Conservation (phyloP, 2,329 filamentous ascomycete species). For the Cercospora brassicicola region DNA sequence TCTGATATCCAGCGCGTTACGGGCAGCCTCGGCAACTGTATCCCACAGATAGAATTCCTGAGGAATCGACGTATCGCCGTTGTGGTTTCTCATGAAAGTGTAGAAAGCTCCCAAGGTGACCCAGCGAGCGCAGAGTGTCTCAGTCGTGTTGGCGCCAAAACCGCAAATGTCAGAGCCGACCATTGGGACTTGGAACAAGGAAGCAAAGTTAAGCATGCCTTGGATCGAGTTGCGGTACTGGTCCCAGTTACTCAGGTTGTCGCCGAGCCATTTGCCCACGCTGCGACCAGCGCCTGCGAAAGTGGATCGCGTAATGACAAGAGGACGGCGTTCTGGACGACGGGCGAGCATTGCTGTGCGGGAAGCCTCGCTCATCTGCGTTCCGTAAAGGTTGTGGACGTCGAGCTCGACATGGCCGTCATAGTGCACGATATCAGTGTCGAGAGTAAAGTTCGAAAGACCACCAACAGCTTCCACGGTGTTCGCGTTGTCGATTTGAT, state of each 20-base stretch:
- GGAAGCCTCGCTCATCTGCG: constrained; percentile 69
- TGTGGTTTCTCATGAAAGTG: constrained; percentile 76
- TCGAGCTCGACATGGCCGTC: constrained; percentile 70
- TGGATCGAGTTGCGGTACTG: constrained; percentile 46
- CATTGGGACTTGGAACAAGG: constrained; percentile 51
- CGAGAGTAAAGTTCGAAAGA: constrained; percentile 53
- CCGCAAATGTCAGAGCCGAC: constrained; percentile 69
- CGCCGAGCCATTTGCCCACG: constrained; percentile 60
- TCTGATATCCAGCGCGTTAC: constrained; percentile 66
- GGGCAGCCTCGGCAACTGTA: constrained; percentile 62
- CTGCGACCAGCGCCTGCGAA: constrained; percentile 52
- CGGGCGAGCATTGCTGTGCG: constrained; percentile 66
- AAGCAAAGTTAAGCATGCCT: constrained; percentile 48
- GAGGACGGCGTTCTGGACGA: constrained; percentile 62
- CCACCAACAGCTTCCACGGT: constrained; percentile 43
- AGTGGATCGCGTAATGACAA: constrained; percentile 71
- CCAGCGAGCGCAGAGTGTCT: constrained; percentile 70
- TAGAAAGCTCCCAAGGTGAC: constrained; percentile 71
- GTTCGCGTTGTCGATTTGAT: constrained; percentile 61
- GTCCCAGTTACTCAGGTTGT: constrained; percentile 50
- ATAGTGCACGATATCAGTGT: constrained; percentile 66
- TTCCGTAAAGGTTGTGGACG: constrained; percentile 74
- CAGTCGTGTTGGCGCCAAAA: constrained; percentile 65
- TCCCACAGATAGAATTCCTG: constrained; percentile 75
- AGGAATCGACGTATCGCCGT: constrained; percentile 50